Percentiles rank a stretch among this genome's conserved stretches.
phyloP scores from a whole-genome alignment of 2,329 filamentous ascomycete genomes.

The Myriangium duriaei region DNA sequence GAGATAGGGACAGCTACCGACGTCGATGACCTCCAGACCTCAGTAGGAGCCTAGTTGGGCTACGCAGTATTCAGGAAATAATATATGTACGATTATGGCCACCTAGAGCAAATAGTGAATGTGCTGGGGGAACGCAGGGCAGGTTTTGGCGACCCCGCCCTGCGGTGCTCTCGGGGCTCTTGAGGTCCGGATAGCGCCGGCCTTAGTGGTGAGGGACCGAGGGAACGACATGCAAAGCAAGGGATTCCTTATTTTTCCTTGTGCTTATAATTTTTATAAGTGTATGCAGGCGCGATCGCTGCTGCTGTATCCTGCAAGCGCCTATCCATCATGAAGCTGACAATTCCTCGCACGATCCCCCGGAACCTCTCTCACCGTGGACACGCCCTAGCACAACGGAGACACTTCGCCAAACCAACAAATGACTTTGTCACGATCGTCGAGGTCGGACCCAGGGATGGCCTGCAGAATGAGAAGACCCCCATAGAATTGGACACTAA shows the following conservation, averaged over 20 bases:
- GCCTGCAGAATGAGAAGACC: conserved; percentile 73
- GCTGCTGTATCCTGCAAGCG: too few relatives aligned
- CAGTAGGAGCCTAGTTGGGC: too few relatives aligned
- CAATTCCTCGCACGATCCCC: conserved; percentile 2
- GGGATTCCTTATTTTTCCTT: too few relatives aligned
- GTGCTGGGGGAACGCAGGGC: too few relatives aligned
- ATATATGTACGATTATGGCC: too few relatives aligned
- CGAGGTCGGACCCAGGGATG: conserved; percentile 75
- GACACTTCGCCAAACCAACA: conserved; percentile 17
- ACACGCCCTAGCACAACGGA: neutral
- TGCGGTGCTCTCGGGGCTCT: too few relatives aligned
- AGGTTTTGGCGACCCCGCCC: neutral
- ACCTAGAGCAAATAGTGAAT: neutral
- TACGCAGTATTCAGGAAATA: too few relatives aligned
- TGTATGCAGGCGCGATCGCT: too few relatives aligned
- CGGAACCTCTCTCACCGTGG: conserved; percentile 2
- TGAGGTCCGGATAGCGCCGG: neutral
- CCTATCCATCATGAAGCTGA: conserved; percentile 6
- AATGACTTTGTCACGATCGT: conserved; percentile 48
- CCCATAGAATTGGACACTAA: conserved; percentile 60
- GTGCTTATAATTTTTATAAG: too few relatives aligned
- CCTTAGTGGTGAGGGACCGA: neutral
- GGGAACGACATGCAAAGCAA: too few relatives aligned
- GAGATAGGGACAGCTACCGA: neutral
- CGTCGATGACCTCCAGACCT: too few relatives aligned